Percentiles rank a stretch among this genome's conserved stretches.
phyloP scores from a whole-genome alignment of 768 basidiomycete species.

The Boletus subcaerulescens region DNA sequence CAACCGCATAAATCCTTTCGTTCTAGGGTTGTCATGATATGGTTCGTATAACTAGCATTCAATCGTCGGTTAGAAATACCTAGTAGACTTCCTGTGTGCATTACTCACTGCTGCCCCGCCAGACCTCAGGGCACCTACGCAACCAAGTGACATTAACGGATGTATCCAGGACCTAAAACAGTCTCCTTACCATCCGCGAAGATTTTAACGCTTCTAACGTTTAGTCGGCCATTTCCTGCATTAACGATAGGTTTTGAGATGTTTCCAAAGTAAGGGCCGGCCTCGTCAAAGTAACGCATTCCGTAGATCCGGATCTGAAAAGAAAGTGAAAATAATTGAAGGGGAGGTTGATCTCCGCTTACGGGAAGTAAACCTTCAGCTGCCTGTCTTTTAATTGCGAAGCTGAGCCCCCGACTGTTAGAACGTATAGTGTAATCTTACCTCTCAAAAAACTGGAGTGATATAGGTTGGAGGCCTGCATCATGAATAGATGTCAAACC shows the following conservation, averaged over 20 bases:
- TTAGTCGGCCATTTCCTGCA: constrained; percentile 60
- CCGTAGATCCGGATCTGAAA: constrained; percentile 73
- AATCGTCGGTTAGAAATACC: constrained; percentile 43
- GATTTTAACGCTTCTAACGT: constrained; percentile 73
- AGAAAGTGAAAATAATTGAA: not conserved
- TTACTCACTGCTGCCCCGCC: constrained; percentile 78
- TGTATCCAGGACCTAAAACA: not conserved
- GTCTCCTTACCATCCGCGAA: constrained; percentile 52
- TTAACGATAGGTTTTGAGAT: constrained; percentile 50
- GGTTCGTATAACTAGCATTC: no score
- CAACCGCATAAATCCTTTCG: constrained; percentile 75
- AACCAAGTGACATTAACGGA: not conserved
- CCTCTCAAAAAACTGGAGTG: constrained; percentile 48
- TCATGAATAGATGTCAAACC: no score
- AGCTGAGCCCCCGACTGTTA: not conserved
- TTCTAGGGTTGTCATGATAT: constrained; percentile 74
- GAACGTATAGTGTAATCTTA: constrained; percentile 26
- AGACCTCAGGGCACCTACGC: constrained; percentile 78
- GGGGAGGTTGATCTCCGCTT: constrained; percentile 11
- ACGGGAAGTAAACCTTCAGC: constrained; percentile 61
- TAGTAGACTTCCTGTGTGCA: not conserved
- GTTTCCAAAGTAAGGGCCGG: constrained; percentile 71
- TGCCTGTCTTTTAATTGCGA: constrained; percentile 51
- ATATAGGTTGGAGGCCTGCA: no score
- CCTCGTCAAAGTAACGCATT: constrained; percentile 71